Base-by-base conservation (phyloP, 2,329 filamentous ascomycete genomes). In the Nothophoma quercina region DNA sequence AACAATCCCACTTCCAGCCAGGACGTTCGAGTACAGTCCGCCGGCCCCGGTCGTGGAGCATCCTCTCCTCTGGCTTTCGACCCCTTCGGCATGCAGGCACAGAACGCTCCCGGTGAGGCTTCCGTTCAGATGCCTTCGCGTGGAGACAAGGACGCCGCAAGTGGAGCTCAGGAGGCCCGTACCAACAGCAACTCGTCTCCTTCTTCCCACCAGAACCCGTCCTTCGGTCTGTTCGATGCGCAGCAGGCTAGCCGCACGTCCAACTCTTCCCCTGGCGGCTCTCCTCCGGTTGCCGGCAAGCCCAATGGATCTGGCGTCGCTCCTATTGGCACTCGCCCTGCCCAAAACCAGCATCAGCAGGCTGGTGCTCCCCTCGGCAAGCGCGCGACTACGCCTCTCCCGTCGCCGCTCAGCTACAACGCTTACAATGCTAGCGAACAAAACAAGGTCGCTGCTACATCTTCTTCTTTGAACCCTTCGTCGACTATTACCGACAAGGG, bases 281-380 rank as follows among this genome's bases (percentile, higher is more conserved):
- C 92, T 6, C 90, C 92, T 33, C 90, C 91, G 47, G 86, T 87
- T 34, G 78, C 83, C 50, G 83, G 86, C 58, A 82, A 86, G 29
- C 82, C 77, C 72, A 84, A 57, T 41, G 83, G 83, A 48, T 81
- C 83, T 51, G 82, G 89, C 4, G 92, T 98, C 45, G 93, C 92
- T 18, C 93, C 95, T 15, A 98, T 98, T 64, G 95, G 95, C 59
- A 97, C 93, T 51, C 88, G 95, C 35, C 93, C 93, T 3, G 83
- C 85, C 15, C 83, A 82, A 30, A 82, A 81, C 26, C 77, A 84
- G n/a, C 77, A 78, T 32, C 82, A 84, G 55, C 78, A 79, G 19
- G 71, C 80, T 25, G 88, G 87, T 66, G 81, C 84, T 26, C 80
- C 82, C 8, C 73, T 90, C 62, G 89, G 83, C 75, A 95, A 95